Percentiles rank a stretch among this genome's conserved stretches.
These are phyloP conservation scores for Ceratobasidium sp. DNA, from an alignment of 1,284 basidiomycete species.

Conservation along the genomic window DNA sequence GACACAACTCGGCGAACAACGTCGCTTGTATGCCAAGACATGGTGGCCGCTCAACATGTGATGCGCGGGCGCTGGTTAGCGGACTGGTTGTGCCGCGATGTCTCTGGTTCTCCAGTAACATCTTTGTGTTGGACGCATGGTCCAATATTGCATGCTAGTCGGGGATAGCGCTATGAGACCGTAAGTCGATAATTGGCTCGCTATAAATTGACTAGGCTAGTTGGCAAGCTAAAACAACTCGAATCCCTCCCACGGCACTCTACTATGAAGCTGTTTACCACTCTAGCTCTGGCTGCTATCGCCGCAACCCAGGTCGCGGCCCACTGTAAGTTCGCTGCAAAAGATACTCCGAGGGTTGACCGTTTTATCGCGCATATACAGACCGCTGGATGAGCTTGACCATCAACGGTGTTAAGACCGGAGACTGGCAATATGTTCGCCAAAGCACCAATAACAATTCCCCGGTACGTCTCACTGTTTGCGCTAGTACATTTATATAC, in stretches of 20 bases:
- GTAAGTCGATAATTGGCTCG: not conserved
- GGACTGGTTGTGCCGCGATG: conserved; percentile 9
- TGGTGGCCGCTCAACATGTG: conserved; percentile 23
- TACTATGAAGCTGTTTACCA: conserved; percentile 33
- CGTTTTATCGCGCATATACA: conserved; percentile 19
- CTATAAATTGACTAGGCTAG: conserved; percentile 14
- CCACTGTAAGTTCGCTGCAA: conserved; percentile 40
- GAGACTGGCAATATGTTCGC: conserved; percentile 45
- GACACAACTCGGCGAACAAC: conserved; percentile 2
- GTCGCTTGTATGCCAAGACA: not conserved
- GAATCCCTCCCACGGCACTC: not conserved
- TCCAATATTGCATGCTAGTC: conserved; percentile 4
- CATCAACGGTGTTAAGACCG: conserved; percentile 41
- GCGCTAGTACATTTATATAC: not conserved
- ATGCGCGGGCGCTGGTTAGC: not conserved
- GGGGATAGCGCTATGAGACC: not conserved
- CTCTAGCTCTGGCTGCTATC: conserved; percentile 16
- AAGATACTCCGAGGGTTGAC: not conserved
- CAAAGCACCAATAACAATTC: conserved; percentile 47
- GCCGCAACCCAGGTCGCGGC: conserved; percentile 43
- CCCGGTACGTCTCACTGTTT: conserved; percentile 31
- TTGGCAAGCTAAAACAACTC: not conserved
- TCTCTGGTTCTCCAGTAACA: conserved; percentile 8
- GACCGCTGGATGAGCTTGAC: conserved; percentile 44
- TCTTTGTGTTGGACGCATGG: conserved; percentile 40